These are phyloP conservation scores for Heliamphora exappendiculata DNA, from an alignment of 148 eudicot species.

Conservation along the genomic window DNA sequence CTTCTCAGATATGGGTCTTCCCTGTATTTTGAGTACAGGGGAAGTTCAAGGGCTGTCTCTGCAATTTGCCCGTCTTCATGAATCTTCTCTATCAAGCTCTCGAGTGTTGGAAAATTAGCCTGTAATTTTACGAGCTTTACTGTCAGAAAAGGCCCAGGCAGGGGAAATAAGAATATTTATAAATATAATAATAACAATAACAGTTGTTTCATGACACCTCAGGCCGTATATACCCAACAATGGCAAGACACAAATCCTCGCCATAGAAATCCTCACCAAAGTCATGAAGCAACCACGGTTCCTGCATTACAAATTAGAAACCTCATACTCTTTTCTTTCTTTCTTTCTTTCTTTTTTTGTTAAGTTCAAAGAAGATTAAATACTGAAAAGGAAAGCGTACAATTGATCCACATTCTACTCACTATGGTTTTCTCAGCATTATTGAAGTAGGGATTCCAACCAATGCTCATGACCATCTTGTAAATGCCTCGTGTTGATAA, in stretches of 20 bases:
- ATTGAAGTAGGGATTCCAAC: slow-evolving; percentile 90
- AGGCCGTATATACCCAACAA: slow-evolving; percentile 85
- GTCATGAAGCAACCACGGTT: slow-evolving; percentile 96
- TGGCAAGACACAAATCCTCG: slow-evolving; percentile 66
- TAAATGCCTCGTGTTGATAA: slow-evolving; percentile 59
- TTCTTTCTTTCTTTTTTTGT: no score
- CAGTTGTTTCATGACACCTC: slow-evolving; percentile 43
- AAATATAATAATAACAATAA: neutral
- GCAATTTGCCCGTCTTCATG: slow-evolving; percentile 62
- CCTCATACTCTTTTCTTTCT: no score
- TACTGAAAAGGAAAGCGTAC: neutral
- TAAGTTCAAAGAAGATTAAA: slow-evolving; percentile 3
- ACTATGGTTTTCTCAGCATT: slow-evolving; percentile 91
- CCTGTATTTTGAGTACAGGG: slow-evolving; percentile 49
- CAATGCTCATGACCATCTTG: slow-evolving; percentile 99
- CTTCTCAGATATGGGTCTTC: slow-evolving; percentile 49
- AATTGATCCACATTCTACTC: slow-evolving; percentile 26
- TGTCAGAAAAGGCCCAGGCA: neutral
- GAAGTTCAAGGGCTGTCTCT: slow-evolving; percentile 78
- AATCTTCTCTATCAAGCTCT: slow-evolving; percentile 61
- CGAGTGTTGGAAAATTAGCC: slow-evolving; percentile 70
- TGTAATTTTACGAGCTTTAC: slow-evolving; percentile 18
- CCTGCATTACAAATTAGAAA: slow-evolving; percentile 54
- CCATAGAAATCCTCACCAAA: slow-evolving; percentile 87
- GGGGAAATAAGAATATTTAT: neutral